Evolutionary conservation across 805 yeast species (phyloP).

Genomic region (Wickerhamiella musiphila): DNA sequence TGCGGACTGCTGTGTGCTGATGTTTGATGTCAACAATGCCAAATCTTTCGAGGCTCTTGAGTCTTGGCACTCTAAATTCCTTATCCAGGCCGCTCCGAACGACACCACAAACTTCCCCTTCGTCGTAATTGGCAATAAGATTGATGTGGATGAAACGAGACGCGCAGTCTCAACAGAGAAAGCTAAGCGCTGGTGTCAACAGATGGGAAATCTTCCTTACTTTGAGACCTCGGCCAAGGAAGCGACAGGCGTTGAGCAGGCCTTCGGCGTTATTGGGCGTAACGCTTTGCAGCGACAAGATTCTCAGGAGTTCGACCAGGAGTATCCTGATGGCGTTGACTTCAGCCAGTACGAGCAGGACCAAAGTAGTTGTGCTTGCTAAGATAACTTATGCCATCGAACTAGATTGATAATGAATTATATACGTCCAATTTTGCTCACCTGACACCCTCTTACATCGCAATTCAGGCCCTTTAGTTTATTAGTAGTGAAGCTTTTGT

Average conservation of each 20-base stretch:
- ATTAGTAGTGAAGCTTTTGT: no score
- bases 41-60: constrained; percentile 80
- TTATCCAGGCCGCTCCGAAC: constrained; percentile 79
- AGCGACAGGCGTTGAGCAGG: constrained; percentile 85
- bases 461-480: no score
- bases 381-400: no score
- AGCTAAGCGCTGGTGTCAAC: constrained; percentile 44
- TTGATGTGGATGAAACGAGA: constrained; percentile 84
- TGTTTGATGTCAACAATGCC: constrained; percentile 88
- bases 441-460: no score
- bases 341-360: constrained; percentile 75
- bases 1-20: constrained; percentile 93
- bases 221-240: constrained; percentile 98
- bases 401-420: no score
- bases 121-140: constrained; percentile 85
- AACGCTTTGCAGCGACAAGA: constrained; percentile 93
- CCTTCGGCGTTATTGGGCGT: constrained; percentile 89
- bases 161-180: constrained; percentile 47
- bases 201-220: constrained; percentile 67
- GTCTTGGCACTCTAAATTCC: constrained; percentile 89
- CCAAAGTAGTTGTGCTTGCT: constrained; percentile 59
- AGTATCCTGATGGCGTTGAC: constrained; percentile 90
- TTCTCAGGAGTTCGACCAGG: constrained; percentile 77
- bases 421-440: no score
- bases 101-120: constrained; percentile 95